Evolutionary conservation across 2,329 filamentous ascomycete genomes (phyloP).

Genomic region (Clonostachys chloroleuca): DNA sequence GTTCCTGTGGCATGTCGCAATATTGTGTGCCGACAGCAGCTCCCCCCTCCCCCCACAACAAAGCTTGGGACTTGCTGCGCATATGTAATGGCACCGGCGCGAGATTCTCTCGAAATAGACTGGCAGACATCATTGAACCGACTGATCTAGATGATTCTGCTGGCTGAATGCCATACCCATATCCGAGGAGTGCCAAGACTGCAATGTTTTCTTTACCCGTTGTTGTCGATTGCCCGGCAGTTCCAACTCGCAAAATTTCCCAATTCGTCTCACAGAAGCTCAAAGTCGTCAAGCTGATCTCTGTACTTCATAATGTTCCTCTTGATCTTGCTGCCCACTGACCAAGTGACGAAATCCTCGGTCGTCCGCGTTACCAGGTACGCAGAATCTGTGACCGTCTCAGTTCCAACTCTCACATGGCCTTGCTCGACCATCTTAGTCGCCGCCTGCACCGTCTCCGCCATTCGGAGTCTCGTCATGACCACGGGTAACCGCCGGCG

Average conservation of each 20-base stretch:
- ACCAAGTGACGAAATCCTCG: conserved; percentile 97
- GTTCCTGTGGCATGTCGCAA: too few relatives aligned
- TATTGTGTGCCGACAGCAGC: too few relatives aligned
- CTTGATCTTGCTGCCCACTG: conserved; percentile 95
- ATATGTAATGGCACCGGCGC: too few relatives aligned
- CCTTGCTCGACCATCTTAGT: conserved; percentile 91
- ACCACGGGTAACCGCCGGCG: conserved; percentile 80
- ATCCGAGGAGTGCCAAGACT: not conserved
- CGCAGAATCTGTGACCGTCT: conserved; percentile 84
- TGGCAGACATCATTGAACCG: too few relatives aligned
- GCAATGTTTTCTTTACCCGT: too few relatives aligned
- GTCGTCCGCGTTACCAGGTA: conserved; percentile 85
- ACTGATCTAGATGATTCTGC: too few relatives aligned
- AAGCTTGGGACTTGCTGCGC: too few relatives aligned
- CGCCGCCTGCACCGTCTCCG: conserved; percentile 80
- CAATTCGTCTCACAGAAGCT: conserved; percentile 59
- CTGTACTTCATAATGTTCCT: conserved; percentile 91
- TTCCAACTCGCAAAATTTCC: too few relatives aligned
- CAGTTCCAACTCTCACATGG: conserved; percentile 85
- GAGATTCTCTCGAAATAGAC: too few relatives aligned
- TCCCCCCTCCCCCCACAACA: too few relatives aligned
- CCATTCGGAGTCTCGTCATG: conserved; percentile 88
- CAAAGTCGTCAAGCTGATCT: conserved; percentile 94
- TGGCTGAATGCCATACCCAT: too few relatives aligned
- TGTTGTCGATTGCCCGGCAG: too few relatives aligned